These are phyloP conservation scores for Rhizoctonia solani DNA, from an alignment of 1,284 basidiomycete species.

Conservation along the genomic window DNA sequence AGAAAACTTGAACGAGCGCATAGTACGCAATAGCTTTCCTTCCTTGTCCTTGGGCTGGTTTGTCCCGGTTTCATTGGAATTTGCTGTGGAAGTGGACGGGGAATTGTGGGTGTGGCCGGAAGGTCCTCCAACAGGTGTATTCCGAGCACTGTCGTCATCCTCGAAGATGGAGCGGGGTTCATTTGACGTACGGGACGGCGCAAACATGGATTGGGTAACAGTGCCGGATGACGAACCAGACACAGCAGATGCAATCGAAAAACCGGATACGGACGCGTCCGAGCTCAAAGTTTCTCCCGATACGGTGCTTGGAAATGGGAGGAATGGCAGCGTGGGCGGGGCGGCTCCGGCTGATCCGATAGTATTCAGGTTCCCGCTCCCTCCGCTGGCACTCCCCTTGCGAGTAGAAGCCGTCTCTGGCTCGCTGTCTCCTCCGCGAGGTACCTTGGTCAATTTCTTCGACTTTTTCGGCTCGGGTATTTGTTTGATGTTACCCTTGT, in stretches of 20 bases:
- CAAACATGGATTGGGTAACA: conserved; percentile 7
- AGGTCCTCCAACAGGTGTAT: background rate
- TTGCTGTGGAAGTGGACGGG: conserved; percentile 11
- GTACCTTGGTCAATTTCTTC: conserved; percentile 23
- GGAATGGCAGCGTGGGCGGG: conserved; percentile 7
- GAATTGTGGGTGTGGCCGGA: conserved; percentile 15
- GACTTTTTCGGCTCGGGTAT: conserved; percentile 22
- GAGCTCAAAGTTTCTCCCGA: conserved; percentile 10
- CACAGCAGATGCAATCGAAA: conserved; percentile 5
- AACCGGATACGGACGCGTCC: conserved; percentile 20
- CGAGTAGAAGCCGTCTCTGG: background rate
- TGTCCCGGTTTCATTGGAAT: conserved; percentile 1
- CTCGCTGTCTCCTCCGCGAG: background rate
- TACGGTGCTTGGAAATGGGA: conserved; percentile 9
- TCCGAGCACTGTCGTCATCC: conserved; percentile 8
- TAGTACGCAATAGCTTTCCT: conserved; percentile 8
- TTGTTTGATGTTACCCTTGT: conserved; percentile 6
- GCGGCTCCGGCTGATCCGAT: background rate
- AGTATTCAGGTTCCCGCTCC: background rate
- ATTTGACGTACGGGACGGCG: background rate
- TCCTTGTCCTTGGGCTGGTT: background rate
- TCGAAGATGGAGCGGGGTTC: conserved; percentile 28
- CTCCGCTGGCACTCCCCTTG: conserved; percentile 15
- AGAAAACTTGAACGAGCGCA: conserved; percentile 31
- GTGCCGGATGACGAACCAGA: background rate